Base-by-base conservation (phyloP, 2,329 filamentous ascomycete species). In the Aureobasidium sp. region DNA sequence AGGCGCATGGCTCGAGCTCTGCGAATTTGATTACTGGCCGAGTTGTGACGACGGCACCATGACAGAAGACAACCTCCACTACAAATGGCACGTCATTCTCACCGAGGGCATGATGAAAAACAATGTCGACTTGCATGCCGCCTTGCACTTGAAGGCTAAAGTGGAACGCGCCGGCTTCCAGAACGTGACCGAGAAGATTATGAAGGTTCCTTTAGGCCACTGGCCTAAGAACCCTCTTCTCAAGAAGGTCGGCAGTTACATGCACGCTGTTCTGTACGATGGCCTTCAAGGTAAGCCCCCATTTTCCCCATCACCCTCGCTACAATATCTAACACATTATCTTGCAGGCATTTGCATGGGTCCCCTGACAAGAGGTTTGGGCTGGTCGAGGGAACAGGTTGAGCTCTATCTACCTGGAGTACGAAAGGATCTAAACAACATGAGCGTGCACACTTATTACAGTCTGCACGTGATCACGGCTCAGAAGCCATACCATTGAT, bases 381-480 rank as follows among this genome's bases (percentile, higher is more conserved):
- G 74, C 12, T 79, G 77, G 77, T 72, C 66, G 42, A 68, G 74
- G 29, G 72, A 76, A 34, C 76, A 79, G 64, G 76, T 79, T 4
- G 74, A 79, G 55, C 69, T 78, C 8, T 71, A 79, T 51, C 69
- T 74, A 2, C 72, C 72, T 29, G 68, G 68, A 62, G 68, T 72
- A 20, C 65, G 68, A 42, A 67, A 65, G 22, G 73, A 74, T 61
- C 65, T 75, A 56, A 69, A 66, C 59, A 67, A 74, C 59, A 68
- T 65, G 63, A 68, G 67, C 57, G 72, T 75, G 12, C 72, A 74
- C 65, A 71, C 71, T 5, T 74, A 74, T 60, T 74, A 73, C 44
- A 61, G 58, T 47, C 48, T 61, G 31, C 48, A 61, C 34, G 58
- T 61, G 22, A 34, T 61, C 25, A 60, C 57, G 9, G 57, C 57